Evolutionary conservation across 208 protist genomes (phyloP).

Genomic region (Trypanosoma platydactyli): DNA sequence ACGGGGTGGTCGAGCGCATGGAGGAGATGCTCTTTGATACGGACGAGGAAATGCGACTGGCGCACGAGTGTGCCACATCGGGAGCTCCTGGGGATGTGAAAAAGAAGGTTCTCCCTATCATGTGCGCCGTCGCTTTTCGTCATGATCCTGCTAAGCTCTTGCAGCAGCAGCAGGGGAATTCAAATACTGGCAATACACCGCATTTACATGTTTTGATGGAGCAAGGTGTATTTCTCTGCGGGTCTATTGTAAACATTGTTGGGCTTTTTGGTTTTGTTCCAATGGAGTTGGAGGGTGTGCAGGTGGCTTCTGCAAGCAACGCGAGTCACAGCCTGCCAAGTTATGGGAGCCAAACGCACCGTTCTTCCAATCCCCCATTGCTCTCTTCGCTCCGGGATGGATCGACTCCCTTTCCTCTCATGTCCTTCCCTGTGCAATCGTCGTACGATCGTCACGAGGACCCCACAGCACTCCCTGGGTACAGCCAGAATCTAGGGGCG

Average conservation of each 20-base stretch:
- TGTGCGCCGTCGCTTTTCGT: conserved; percentile 83
- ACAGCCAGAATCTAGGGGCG: not conserved
- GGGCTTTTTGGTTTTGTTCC: conserved; percentile 85
- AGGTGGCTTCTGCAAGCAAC: conserved; percentile 1
- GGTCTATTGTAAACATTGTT: conserved; percentile 78
- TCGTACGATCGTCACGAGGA: not conserved
- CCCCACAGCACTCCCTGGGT: not conserved
- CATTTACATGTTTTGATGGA: conserved; percentile 41
- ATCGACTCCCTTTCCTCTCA: not conserved
- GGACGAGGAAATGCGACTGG: conserved; percentile 77
- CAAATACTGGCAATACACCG: not conserved
- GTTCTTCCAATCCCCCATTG: not conserved
- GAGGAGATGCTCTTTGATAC: conserved; percentile 85
- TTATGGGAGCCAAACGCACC: not conserved
- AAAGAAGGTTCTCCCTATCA: conserved; percentile 68
- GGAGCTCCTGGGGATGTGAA: conserved; percentile 26
- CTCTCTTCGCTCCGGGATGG: not conserved
- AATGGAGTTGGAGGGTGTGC: conserved; percentile 63
- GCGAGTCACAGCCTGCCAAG: not conserved
- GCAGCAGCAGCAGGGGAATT: not conserved
- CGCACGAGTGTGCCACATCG: conserved; percentile 37
- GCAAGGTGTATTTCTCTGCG: conserved; percentile 58
- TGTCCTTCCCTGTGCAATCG: not conserved
- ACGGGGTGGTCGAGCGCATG: conserved; percentile 69
- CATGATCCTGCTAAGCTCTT: conserved; percentile 42